Conservation (phyloP, 2,329 filamentous ascomycete genomes). For the Stagonosporopsis chrysanthemi region DNA sequence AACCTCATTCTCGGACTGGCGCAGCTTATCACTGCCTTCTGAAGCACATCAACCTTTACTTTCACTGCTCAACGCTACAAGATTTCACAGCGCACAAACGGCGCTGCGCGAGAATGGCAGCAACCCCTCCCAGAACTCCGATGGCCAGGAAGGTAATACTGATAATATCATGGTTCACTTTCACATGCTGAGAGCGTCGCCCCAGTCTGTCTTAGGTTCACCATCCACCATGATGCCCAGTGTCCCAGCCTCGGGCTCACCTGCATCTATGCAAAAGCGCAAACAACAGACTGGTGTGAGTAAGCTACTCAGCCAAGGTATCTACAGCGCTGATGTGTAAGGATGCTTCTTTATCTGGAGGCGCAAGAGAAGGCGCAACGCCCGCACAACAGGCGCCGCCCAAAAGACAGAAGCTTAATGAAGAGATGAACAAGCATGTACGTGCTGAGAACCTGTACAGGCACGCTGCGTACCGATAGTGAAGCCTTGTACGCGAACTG, state of each 20-base stretch:
- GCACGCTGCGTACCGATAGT: background rate
- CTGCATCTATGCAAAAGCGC: constrained; percentile 15
- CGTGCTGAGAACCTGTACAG: background rate
- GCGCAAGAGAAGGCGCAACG: background rate
- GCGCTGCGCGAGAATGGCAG: background rate
- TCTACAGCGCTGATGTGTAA: background rate
- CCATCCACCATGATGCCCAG: background rate
- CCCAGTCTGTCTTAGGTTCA: constrained; percentile 4
- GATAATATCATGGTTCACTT: too few species aligned
- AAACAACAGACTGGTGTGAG: constrained; percentile 19
- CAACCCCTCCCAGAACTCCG: constrained; percentile 6
- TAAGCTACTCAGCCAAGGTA: background rate
- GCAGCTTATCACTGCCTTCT: background rate
- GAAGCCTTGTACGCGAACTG: background rate
- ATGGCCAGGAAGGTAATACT: constrained; percentile 20
- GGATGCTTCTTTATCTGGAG: constrained; percentile 1
- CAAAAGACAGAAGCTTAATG: constrained; percentile 13
- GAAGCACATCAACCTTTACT: background rate
- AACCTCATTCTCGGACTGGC: background rate
- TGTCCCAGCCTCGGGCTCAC: background rate
- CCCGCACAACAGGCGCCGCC: background rate
- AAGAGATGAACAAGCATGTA: constrained; percentile 4
- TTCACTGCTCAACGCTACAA: background rate
- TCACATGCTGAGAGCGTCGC: background rate
- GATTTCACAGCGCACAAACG: background rate